Evolutionary conservation across 257 asterid species (phyloP), one percentile per base, ranked within the genome.

Genomic region (Solanum sitiens): DNA sequence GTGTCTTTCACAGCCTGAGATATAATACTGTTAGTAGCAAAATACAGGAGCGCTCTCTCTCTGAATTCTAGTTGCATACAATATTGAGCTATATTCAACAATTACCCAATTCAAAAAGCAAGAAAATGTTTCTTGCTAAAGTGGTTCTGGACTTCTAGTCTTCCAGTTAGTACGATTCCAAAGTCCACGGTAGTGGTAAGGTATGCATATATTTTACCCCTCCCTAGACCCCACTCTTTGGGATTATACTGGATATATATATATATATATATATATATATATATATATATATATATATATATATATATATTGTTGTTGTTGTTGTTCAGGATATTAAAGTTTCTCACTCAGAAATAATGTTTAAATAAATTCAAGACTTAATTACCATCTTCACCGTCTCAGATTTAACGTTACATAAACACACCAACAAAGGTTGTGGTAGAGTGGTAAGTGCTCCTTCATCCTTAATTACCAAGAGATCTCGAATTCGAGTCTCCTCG

Each of bases 1-100:
- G 86, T 80, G 80, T 89, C 93, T 91, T 95, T 97, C 76, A 93
- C 93, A 83, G 92, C 98, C 99, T 95, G 94, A 77, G 86, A 90
- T 85, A 53, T 71, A n/a, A 86, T 86, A 76, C 87, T 82, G 91
- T 90, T 87, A 87, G 76, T 35, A 47, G 65, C 73, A 67, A 23
- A 73, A 59, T 3, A 65, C 1, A 9, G 85, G 59, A 79, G 67
- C 7, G 12, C 56, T 75, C 33, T 39, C 33, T 75, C 21, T 39
- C 65, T 79, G 40, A 79, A 15, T 39, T 75, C 83, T 75, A 23
- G 56, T 75, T 77, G 14, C 33, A 79, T 45, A 45, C 4, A 25
- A 15, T 20, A 50, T 45, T 6, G 40, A 79, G 15, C 65, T 44
- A 25, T 42, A n/a, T 76, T 23, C 13, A n/a, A 23, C 83, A 42